phyloP scores from a whole-genome alignment of 2,329 filamentous ascomycete species.

The Ciborinia camelliae region DNA sequence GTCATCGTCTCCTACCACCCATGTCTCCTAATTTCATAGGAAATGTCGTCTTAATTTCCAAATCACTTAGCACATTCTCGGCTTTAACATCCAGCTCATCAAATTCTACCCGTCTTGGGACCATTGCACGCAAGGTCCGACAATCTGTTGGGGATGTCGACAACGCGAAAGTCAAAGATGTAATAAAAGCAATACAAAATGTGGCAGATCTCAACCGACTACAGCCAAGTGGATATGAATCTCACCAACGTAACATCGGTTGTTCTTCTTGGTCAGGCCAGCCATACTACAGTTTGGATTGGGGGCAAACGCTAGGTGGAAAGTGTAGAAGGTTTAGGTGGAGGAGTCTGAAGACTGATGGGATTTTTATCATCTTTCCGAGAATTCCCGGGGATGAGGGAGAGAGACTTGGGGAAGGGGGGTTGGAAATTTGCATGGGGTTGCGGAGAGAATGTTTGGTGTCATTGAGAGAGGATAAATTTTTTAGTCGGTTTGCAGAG shows the following conservation, averaged over 20 bases:
- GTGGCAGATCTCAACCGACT: background rate
- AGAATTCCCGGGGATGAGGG: background rate
- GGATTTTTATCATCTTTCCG: slow-evolving; percentile 1
- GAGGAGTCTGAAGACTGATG: slow-evolving; percentile 12
- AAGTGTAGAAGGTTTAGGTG: slow-evolving; percentile 8
- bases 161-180: background rate
- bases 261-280: slow-evolving; percentile 7
- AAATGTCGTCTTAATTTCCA: background rate
- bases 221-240: background rate
- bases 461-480: background rate
- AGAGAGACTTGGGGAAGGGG: background rate
- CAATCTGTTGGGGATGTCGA: background rate
- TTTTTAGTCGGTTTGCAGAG: slow-evolving; percentile 1
- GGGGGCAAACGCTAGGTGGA: background rate
- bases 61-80: background rate
- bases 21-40: background rate
- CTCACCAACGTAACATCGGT: background rate
- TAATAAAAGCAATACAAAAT: background rate
- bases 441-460: slow-evolving; percentile 1
- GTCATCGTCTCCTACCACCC: background rate
- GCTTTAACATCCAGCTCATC: background rate
- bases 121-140: background rate
- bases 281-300: background rate
- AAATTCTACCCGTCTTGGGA: background rate
- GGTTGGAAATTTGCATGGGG: slow-evolving; percentile 1